Conservation (phyloP, 2,329 filamentous ascomycete genomes). For the Neonectria neomacrospora region DNA sequence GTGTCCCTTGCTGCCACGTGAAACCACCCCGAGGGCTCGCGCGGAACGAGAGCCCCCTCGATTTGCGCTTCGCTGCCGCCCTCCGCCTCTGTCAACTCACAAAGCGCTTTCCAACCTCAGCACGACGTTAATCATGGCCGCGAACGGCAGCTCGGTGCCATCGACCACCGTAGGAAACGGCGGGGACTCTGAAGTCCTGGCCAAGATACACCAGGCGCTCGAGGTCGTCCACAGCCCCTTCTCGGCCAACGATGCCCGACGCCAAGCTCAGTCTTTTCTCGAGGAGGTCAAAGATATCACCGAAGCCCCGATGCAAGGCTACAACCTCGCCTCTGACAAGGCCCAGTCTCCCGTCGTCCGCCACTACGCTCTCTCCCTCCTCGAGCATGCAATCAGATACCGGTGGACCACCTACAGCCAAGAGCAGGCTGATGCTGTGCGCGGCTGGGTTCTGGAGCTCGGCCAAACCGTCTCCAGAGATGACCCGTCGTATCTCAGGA, state of each 20-base stretch:
- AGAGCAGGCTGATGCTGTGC: slow-evolving; percentile 74
- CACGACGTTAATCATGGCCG: slow-evolving; percentile 46
- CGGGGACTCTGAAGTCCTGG: slow-evolving; percentile 60
- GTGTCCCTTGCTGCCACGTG: slow-evolving; percentile 28
- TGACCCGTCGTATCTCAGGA: slow-evolving; percentile 86
- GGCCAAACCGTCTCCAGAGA: slow-evolving; percentile 75
- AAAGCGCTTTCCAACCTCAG: slow-evolving; percentile 10
- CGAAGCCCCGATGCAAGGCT: slow-evolving; percentile 87
- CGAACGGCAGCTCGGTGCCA: slow-evolving; percentile 50
- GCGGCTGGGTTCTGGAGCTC: slow-evolving; percentile 82
- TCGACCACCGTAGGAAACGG: slow-evolving; percentile 49
- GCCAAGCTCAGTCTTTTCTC: slow-evolving; percentile 85
- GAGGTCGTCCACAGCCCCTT: slow-evolving; percentile 86
- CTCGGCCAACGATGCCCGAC: slow-evolving; percentile 82
- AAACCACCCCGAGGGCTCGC: slow-evolving; percentile 34
- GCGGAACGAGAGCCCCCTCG: slow-evolving; percentile 33
- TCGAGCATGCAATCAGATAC: slow-evolving; percentile 90
- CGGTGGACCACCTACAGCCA: slow-evolving; percentile 79
- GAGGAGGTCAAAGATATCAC: slow-evolving; percentile 84
- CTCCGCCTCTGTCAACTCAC: slow-evolving; percentile 26
- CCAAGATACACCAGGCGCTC: slow-evolving; percentile 84
- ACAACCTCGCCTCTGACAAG: slow-evolving; percentile 79
- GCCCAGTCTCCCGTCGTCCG: slow-evolving; percentile 83
- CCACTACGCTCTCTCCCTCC: slow-evolving; percentile 91
- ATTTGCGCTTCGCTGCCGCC: slow-evolving; percentile 30